A percentile compares a stretch with the other conserved stretches of the same genome.
phyloP scores from a whole-genome alignment of 805 yeast genomes.

The Wickerhamiella azymoides region DNA sequence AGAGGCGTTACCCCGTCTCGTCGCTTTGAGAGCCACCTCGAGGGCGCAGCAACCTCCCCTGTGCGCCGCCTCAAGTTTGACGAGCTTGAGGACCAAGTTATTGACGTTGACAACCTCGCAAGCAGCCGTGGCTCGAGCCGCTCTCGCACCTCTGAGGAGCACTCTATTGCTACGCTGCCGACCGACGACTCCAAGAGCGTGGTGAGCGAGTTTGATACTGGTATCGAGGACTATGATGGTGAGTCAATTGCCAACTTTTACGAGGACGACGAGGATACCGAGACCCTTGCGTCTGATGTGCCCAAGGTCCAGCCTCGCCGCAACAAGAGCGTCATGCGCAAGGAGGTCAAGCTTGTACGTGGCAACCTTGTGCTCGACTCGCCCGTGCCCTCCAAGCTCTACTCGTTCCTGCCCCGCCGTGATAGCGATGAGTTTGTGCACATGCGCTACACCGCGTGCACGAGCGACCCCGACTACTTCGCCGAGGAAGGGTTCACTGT shows the following conservation, averaged over 20 bases:
- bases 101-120: constrained; percentile 5
- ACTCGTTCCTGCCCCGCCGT: constrained; percentile 70
- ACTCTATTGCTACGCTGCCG: constrained; percentile 8
- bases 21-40: constrained; percentile 4
- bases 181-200: constrained; percentile 1
- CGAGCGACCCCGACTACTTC: constrained; percentile 83
- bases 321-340: constrained; percentile 52
- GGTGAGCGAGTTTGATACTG: constrained; percentile 4
- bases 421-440: constrained; percentile 87
- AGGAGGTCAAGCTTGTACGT: constrained; percentile 59
- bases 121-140: constrained; percentile 9
- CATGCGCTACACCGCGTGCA: constrained; percentile 96
- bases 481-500: constrained; percentile 67
- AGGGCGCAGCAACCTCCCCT: constrained; percentile 16
- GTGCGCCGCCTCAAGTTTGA: constrained; percentile 14
- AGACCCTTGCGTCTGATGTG: constrained; percentile 10
- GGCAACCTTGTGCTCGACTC: constrained; percentile 85
- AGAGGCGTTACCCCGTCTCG: neutral
- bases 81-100: constrained; percentile 1
- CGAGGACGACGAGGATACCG: constrained; percentile 4
- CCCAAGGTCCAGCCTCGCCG: constrained; percentile 37
- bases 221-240: constrained; percentile 10
- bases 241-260: constrained; percentile 2
- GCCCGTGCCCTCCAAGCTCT: constrained; percentile 82
- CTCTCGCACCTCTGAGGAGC: constrained; percentile 10